Conservation (phyloP, 768 basidiomycete species). For the Asterophora parasitica region DNA sequence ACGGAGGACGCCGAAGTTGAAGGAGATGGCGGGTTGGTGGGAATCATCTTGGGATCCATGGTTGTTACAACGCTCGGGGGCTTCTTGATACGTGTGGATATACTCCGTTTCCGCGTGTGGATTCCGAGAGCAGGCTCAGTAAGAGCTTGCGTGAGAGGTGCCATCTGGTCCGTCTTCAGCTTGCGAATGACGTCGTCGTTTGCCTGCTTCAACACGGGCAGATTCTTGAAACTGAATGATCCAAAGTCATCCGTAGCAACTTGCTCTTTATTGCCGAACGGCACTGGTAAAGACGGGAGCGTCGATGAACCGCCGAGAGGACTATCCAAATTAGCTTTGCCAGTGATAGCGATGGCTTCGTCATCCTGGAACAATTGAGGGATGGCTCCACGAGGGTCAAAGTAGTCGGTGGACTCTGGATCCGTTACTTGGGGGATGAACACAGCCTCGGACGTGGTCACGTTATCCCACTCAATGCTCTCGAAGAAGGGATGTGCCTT, state of each 20-base stretch:
- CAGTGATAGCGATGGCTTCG: conserved; percentile 56
- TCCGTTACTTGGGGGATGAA: conserved; percentile 95
- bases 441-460: conserved; percentile 83
- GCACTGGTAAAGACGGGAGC: conserved; percentile 40
- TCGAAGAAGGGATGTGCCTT: conserved; percentile 88
- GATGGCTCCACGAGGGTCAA: conserved; percentile 92
- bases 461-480: conserved; percentile 90
- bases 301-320: conserved; percentile 35
- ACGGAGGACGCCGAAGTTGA: conserved; percentile 90
- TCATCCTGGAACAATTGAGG: conserved; percentile 91
- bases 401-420: conserved; percentile 99
- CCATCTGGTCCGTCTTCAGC: conserved; percentile 85
- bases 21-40: conserved; percentile 85
- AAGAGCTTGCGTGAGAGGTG: conserved; percentile 69
- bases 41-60: conserved; percentile 53
- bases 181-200: conserved; percentile 98
- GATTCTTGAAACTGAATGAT: conserved; percentile 96
- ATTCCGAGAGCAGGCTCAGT: conserved; percentile 46
- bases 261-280: conserved; percentile 32
- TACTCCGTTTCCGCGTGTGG: conserved; percentile 68
- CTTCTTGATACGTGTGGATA: conserved; percentile 80
- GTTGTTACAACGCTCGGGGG: conserved; percentile 74
- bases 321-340: conserved; percentile 44
- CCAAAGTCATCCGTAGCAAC: conserved; percentile 84
- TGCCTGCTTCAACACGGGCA: conserved; percentile 92